Evolutionary conservation across 805 yeast species (phyloP), one percentile per base, ranked within the genome.

Genomic region (Starmerella vitae): DNA sequence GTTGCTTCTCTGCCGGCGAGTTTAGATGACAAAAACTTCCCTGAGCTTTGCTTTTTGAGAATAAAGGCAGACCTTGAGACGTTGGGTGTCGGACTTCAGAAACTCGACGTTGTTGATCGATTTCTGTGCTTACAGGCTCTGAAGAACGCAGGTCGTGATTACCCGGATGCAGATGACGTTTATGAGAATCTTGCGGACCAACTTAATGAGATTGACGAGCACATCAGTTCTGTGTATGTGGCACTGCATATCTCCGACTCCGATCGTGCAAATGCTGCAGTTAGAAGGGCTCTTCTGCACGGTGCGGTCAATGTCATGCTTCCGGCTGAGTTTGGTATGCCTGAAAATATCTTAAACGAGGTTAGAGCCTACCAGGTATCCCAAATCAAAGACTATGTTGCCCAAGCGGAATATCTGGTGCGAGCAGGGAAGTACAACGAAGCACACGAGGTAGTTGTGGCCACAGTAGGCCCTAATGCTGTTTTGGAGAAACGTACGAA

Each of bases 401-500:
- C 68, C 13, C 84, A 83, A 48, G 74, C 76, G 1, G 63, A 67
- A 33, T 71, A 76, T 21, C 67, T 78, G 33, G 58, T 83, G 1
- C 66, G 64, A 10, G 94, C 94, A 0, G 64, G 62, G 9, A 56
- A 68, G 36, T 71, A 71, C 62, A 63, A 59, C 0, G 74, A 71
- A 29, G 94, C 94, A 0, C 91, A 82, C 51, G 54, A 59, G 2
- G 60, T 72, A 1, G 58, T 82, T 3, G 49, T 76, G 7, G 53
- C 61, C 1, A 55, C 65, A 3, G 78, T 84, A 22, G 97, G 88
- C 0, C 97, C 97, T 7, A 56, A 59, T 12, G 70, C 77, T 3
- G 71, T 86, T 1, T 68, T 76, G 13, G 64, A 70, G n/a, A 67
- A 70, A 40, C 59, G 56, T 12, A 36, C 48, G 5, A 46, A 32